These are phyloP conservation scores for Limonium bicolor DNA, from an alignment of 148 eudicot species.

Conservation along the genomic window DNA sequence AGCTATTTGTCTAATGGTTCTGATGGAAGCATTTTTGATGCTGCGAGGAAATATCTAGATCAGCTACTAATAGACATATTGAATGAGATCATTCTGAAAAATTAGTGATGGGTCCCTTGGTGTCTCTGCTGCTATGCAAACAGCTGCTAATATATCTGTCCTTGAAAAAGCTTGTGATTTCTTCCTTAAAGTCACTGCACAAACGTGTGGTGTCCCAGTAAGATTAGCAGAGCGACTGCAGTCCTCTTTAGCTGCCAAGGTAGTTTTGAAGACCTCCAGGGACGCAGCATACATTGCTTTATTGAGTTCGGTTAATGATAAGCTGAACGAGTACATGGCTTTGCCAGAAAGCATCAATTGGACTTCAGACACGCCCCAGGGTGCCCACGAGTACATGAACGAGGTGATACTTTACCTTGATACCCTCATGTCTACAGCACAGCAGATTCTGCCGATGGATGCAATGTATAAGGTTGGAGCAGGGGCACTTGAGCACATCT, in stretches of 20 bases:
- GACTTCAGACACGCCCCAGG: conserved; percentile 50
- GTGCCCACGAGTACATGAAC: conserved; percentile 46
- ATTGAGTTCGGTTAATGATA: conserved; percentile 45
- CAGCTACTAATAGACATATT: conserved; percentile 66
- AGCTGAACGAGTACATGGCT: conserved; percentile 56
- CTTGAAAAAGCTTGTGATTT: conserved; percentile 82
- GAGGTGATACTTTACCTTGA: conserved; percentile 70
- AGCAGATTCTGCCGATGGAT: conserved; percentile 70
- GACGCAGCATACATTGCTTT: conserved; percentile 77
- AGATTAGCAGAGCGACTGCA: conserved; percentile 51
- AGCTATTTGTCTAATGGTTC: conserved; percentile 70
- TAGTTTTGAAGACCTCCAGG: conserved; percentile 69
- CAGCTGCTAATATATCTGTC: conserved; percentile 77
- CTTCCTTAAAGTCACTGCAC: conserved; percentile 65
- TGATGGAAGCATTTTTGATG: conserved; percentile 49
- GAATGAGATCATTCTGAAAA: conserved; percentile 53
- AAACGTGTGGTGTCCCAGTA: conserved; percentile 54
- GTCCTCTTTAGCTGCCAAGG: conserved; percentile 55
- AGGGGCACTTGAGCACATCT: conserved; percentile 87
- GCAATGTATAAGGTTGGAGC: conserved; percentile 75
- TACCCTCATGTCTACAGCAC: conserved; percentile 69
- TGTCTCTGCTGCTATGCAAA: conserved; percentile 89
- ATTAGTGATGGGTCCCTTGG: conserved; percentile 48
- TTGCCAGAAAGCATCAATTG: conserved; percentile 64
- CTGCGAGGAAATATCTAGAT: conserved; percentile 64